Evolutionary conservation across 2,329 filamentous ascomycete genomes (phyloP), one percentile per base, ranked within the genome.

Genomic region (Sporothrix phasma): DNA sequence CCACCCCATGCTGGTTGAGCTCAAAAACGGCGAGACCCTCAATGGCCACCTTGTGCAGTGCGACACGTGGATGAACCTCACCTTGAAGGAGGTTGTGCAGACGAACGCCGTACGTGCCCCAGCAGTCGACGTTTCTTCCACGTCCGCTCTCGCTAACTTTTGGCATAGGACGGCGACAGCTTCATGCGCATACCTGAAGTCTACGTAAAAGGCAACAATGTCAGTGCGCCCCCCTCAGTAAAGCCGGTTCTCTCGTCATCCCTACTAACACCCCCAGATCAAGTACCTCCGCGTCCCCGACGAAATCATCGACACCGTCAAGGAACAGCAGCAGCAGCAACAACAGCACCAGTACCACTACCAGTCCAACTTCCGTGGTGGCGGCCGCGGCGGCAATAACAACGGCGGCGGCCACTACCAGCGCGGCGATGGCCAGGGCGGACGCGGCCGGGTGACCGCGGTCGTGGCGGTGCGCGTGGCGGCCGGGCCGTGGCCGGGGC

Each of bases 1-100:
- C 82, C 91, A 97, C 75, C 93, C 94, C 3, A 97, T 97, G 89
- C 88, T 96, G 64, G 92, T 97, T 69, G 92, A 97, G 80, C 88
- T 97, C 69, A 97, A 97, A 82, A 96, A 93, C 73, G 92, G 92
- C 78, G 92, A 99, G 78, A 97, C 94, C 0, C 84, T 99, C 66
- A 99, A 97, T 78, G 94, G 94, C 68, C 92, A 97, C 73, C 81
- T 99, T 66, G 89, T 97, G 75, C 91, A 88, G 76, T 99, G 93
- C 85, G 94, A 99, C 76, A 99, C 93, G 58, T 99, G 94, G 92
- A 99, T 99, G 94, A 99, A 99, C 79, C 80, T 99, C 70, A 97
- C 93, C 2, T 79, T 99, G 69, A 96, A 94, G 76, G 94, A 97
- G 76, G 95, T 99, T 24, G 90, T 97, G 41, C 93, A 97, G 77